A percentile compares a stretch with the other conserved stretches of the same genome.
These are phyloP conservation scores for Curvularia eragrostidis DNA, from an alignment of 2,329 filamentous ascomycete species.

Conservation along the genomic window DNA sequence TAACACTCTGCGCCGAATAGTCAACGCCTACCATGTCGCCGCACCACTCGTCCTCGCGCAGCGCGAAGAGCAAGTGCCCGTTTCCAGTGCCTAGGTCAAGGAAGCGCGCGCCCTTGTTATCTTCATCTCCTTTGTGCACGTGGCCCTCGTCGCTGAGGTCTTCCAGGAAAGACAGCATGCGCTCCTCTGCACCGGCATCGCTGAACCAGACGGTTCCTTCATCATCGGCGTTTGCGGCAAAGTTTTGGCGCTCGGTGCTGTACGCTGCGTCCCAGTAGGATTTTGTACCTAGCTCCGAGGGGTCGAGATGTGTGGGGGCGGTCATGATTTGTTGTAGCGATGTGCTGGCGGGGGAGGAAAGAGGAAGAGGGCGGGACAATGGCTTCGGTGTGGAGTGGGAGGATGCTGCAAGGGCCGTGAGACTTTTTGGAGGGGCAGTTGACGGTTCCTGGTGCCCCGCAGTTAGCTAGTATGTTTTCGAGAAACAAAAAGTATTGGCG, in stretches of 20 bases:
- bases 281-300: conserved; percentile 84
- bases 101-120: conserved; percentile 57
- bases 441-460: neutral
- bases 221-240: conserved; percentile 74
- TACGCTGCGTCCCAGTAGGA: conserved; percentile 71
- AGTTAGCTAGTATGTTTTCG: neutral
- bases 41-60: conserved; percentile 71
- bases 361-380: neutral
- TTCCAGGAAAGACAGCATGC: conserved; percentile 70
- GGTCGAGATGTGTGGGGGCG: conserved; percentile 62
- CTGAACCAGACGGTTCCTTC: conserved; percentile 96
- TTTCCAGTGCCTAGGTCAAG: conserved; percentile 95
- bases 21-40: conserved; percentile 85
- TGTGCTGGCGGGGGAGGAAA: too few relatives aligned
- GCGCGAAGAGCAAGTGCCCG: conserved; percentile 84
- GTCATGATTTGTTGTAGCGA: conserved; percentile 21
- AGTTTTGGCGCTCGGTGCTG: conserved; percentile 72
- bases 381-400: neutral
- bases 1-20: conserved; percentile 78
- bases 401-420: neutral
- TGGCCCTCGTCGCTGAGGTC: conserved; percentile 60
- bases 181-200: conserved; percentile 85
- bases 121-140: conserved; percentile 49
- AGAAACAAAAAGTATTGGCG: neutral
- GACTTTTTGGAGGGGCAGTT: conserved; percentile 4